phyloP scores from a whole-genome alignment of 805 yeast genomes.

The Ogataea kodamae region DNA sequence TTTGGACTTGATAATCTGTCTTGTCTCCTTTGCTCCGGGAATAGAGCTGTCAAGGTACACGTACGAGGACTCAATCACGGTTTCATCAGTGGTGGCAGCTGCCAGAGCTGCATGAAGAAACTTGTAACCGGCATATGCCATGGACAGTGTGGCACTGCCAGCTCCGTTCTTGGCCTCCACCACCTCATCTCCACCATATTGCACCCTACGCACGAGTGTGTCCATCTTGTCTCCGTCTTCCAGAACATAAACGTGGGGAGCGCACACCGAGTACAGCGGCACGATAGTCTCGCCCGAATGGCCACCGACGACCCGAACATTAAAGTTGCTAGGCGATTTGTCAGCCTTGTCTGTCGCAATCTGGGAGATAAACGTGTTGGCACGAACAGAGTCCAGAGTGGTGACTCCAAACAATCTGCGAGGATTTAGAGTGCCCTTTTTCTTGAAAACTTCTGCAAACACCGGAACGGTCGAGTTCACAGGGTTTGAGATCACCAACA shows the following conservation, averaged over 20 bases:
- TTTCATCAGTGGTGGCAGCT: slow-evolving; percentile 62
- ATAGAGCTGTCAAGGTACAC: slow-evolving; percentile 50
- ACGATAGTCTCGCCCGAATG: slow-evolving; percentile 94
- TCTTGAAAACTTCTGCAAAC: slow-evolving; percentile 55
- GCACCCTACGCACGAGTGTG: slow-evolving; percentile 77
- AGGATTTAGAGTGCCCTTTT: slow-evolving; percentile 49
- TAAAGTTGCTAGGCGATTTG: slow-evolving; percentile 46
- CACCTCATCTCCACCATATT: slow-evolving; percentile 87
- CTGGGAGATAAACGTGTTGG: slow-evolving; percentile 73
- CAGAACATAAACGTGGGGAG: slow-evolving; percentile 26
- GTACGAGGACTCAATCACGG: slow-evolving; percentile 64
- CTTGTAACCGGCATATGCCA: slow-evolving; percentile 92
- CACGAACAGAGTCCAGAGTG: slow-evolving; percentile 58
- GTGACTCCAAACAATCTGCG: slow-evolving; percentile 55
- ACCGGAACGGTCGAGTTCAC: slow-evolving; percentile 61
- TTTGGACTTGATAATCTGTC: slow-evolving; percentile 37
- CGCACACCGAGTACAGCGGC: slow-evolving; percentile 57
- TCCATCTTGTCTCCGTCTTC: slow-evolving; percentile 40
- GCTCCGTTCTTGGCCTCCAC: slow-evolving; percentile 92
- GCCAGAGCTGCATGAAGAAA: slow-evolving; percentile 60
- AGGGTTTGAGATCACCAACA: slow-evolving; percentile 56
- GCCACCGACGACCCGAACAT: slow-evolving; percentile 82
- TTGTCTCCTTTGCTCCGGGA: slow-evolving; percentile 50
- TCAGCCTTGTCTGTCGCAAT: slow-evolving; percentile 37
- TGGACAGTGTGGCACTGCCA: slow-evolving; percentile 92